Percentiles rank a stretch among this genome's conserved stretches.
phyloP scores from a whole-genome alignment of 495 filamentous ascomycete genomes.

The Talaromyces wortmannii region DNA sequence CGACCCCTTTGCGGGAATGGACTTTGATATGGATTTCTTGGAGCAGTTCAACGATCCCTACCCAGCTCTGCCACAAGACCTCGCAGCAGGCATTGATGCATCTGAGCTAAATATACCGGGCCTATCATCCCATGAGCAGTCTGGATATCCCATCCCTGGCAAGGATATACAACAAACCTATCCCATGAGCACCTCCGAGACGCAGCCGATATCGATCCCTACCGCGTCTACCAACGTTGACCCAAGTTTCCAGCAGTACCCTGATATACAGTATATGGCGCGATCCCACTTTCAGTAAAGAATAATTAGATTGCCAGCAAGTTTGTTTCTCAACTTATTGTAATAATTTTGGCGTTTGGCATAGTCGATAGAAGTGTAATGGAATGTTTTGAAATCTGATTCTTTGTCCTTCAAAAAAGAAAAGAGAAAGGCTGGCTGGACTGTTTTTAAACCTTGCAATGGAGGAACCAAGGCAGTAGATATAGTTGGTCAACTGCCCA shows the following conservation, averaged over 20 bases:
- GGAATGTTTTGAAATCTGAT: too few relatives aligned
- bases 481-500: too few relatives aligned
- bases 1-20: slow-evolving; percentile 36
- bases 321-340: too few relatives aligned
- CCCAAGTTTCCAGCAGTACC: not conserved
- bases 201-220: slow-evolving; percentile 1
- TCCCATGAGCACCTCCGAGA: not conserved
- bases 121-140: not conserved
- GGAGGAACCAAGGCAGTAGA: too few relatives aligned
- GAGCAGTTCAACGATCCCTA: slow-evolving; percentile 31
- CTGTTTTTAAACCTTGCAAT: too few relatives aligned
- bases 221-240: not conserved
- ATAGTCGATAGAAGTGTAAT: too few relatives aligned
- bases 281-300: not conserved
- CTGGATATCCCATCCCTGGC: too few relatives aligned
- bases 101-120: not conserved
- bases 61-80: not conserved
- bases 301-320: too few relatives aligned
- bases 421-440: too few relatives aligned
- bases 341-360: too few relatives aligned
- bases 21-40: slow-evolving; percentile 35
- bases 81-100: not conserved
- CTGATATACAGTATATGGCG: not conserved
- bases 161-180: not conserved
- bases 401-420: too few relatives aligned